Base-by-base conservation (phyloP, 805 yeast genomes). In the Yarrowia keelungensis region DNA sequence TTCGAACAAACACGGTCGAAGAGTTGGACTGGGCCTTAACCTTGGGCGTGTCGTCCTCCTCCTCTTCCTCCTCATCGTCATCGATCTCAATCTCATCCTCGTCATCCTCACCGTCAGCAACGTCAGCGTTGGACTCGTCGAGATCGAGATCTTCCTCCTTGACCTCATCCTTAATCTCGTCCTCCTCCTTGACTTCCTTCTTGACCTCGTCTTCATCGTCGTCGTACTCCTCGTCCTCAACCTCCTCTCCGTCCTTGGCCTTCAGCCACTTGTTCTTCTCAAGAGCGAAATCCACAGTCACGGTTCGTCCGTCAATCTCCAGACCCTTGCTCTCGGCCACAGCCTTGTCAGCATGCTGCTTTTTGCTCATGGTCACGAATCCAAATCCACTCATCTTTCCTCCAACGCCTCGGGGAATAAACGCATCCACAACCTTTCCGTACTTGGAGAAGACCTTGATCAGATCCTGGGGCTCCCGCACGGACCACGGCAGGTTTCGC, bases 321-420 rank as follows among this genome's bases (percentile, higher is more conserved):
- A 93, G 79, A 8, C 90, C 97, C 65, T 82, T 84, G 26, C 87
- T 82, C 42, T 84, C 92, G 73, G 90, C 90, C 43, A 93, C 87
- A 1, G 97, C 98, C 69, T 81, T 83, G 73, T 86, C 88, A 62
- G 99, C 98, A 71, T 89, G 86, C 38, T 85, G 79, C 71, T 87
- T 83, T 74, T 89, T 91, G 75, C 87, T 87, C 97, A 95, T 90
- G 0, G 95, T 89, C 10, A 95, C 92, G 78, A 95, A 95, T 0
- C 92, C 99, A 84, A 94, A 95, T 11, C 99, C 99, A 70, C 89
- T 81, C 95, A 95, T 90, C 76, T 86, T 88, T 15, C 97, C 97
- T 62, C 92, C 96, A 59, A 85, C 83, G 75, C 90, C 91, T 74
- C 91, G 86, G 58, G 99, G 99, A 72, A 95, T 91, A 73, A 87